Percentiles rank a stretch among this genome's conserved stretches.
These are phyloP conservation scores for Atkinsonella texensis DNA, from an alignment of 2,329 filamentous ascomycete genomes.

Conservation along the genomic window DNA sequence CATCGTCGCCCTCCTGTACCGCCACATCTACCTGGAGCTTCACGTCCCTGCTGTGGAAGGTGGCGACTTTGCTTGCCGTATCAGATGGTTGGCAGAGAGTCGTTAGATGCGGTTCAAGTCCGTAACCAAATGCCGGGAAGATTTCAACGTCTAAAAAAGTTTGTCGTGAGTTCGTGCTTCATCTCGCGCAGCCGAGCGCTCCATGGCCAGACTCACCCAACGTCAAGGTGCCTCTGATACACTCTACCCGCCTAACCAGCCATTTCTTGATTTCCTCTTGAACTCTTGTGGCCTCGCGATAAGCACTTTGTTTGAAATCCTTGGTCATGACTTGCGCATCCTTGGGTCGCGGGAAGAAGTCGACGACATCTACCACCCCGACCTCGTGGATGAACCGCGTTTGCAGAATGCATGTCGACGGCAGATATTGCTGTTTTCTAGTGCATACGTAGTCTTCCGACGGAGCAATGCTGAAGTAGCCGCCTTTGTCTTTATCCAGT, in stretches of 20 bases:
- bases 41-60: constrained; percentile 46
- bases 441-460: constrained; percentile 41
- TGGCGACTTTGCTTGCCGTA: constrained; percentile 44
- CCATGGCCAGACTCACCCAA: constrained; percentile 30
- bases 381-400: constrained; percentile 68
- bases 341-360: constrained; percentile 64
- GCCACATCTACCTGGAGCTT: constrained; percentile 57
- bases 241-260: constrained; percentile 61
- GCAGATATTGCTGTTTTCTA: constrained; percentile 68
- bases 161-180: neutral
- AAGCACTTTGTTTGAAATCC: constrained; percentile 36
- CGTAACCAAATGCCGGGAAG: constrained; percentile 64
- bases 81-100: constrained; percentile 35
- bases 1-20: constrained; percentile 41
- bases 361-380: constrained; percentile 59
- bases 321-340: constrained; percentile 39
- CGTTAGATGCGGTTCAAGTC: constrained; percentile 47
- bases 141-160: constrained; percentile 46
- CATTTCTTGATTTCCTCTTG: constrained; percentile 56
- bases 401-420: constrained; percentile 62
- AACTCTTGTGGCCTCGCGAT: constrained; percentile 39
- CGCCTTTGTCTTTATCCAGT: constrained; percentile 62
- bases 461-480: constrained; percentile 57
- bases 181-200: neutral
- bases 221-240: constrained; percentile 53